phyloP scores from a whole-genome alignment of 192 early-diverging fungal genomes.

The Backusella circina region DNA sequence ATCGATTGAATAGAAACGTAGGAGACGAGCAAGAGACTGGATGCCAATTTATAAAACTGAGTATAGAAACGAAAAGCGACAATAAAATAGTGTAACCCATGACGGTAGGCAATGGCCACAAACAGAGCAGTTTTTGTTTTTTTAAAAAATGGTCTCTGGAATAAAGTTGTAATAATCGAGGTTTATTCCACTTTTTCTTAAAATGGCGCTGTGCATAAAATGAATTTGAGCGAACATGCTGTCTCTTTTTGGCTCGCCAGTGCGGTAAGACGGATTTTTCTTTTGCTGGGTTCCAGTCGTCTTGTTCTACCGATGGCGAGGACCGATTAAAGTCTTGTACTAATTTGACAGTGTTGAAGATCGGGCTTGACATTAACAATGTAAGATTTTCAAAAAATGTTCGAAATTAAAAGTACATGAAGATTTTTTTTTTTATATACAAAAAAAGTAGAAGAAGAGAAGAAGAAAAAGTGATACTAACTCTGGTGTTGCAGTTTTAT shows the following conservation, averaged over 20 bases:
- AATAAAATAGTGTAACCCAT: conserved; percentile 25
- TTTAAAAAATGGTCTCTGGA: conserved; percentile 1
- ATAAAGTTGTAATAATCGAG: neutral
- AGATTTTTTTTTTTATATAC: neutral
- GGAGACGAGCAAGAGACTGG: conserved; percentile 25
- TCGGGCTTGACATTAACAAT: neutral
- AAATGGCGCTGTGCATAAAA: conserved; percentile 7
- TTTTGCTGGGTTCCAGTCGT: neutral
- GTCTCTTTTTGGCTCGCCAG: neutral
- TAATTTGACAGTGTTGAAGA: conserved; percentile 25
- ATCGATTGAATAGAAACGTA: conserved; percentile 12
- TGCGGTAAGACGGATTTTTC: neutral
- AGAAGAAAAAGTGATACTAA: neutral
- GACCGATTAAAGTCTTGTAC: conserved; percentile 33
- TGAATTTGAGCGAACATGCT: conserved; percentile 5
- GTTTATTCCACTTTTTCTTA: conserved; percentile 7
- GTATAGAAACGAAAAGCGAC: conserved; percentile 22
- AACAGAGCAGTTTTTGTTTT: conserved; percentile 22
- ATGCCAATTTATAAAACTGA: conserved; percentile 6
- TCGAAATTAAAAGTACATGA: neutral
- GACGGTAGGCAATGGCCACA: conserved; percentile 32
- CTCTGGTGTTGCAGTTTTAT: neutral
- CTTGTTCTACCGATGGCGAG: neutral
- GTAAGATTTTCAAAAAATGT: neutral
- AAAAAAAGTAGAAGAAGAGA: neutral